Evolutionary conservation across 805 yeast genomes (phyloP).

Genomic region (Candida tibetensis): DNA sequence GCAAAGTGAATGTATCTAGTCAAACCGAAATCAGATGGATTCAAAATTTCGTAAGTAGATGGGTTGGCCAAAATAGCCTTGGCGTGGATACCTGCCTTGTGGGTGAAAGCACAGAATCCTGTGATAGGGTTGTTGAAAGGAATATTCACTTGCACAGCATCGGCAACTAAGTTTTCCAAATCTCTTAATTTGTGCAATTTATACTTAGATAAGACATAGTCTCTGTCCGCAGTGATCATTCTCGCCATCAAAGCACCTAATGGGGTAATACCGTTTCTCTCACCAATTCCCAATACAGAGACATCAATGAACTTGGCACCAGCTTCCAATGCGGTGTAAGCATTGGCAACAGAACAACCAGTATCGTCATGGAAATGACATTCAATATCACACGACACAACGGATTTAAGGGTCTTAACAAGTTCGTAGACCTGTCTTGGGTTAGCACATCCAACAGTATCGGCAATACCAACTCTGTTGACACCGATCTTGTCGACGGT

Average conservation of each 20-base stretch:
- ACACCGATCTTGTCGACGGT: constrained; percentile 97
- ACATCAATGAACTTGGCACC: constrained; percentile 96
- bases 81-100: constrained; percentile 99
- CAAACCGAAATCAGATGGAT: constrained; percentile 93
- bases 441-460: constrained; percentile 98
- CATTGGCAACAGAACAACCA: constrained; percentile 98
- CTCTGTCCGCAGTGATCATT: constrained; percentile 98
- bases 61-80: constrained; percentile 98
- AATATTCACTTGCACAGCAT: constrained; percentile 93
- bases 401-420: constrained; percentile 87
- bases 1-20: constrained; percentile 97
- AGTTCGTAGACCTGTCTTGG: constrained; percentile 98
- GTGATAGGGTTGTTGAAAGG: constrained; percentile 99
- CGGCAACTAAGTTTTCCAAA: constrained; percentile 92
- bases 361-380: constrained; percentile 99
- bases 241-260: constrained; percentile 98
- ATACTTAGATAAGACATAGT: constrained; percentile 89
- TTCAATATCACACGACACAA: constrained; percentile 95
- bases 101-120: constrained; percentile 99
- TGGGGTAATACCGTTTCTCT: constrained; percentile 97
- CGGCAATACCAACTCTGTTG: constrained; percentile 98
- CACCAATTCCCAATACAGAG: constrained; percentile 96
- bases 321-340: constrained; percentile 96
- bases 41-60: constrained; percentile 94
- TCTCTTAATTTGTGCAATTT: constrained; percentile 95